phyloP scores from a whole-genome alignment of 345 rosid genomes.

The Litchi chinensis region DNA sequence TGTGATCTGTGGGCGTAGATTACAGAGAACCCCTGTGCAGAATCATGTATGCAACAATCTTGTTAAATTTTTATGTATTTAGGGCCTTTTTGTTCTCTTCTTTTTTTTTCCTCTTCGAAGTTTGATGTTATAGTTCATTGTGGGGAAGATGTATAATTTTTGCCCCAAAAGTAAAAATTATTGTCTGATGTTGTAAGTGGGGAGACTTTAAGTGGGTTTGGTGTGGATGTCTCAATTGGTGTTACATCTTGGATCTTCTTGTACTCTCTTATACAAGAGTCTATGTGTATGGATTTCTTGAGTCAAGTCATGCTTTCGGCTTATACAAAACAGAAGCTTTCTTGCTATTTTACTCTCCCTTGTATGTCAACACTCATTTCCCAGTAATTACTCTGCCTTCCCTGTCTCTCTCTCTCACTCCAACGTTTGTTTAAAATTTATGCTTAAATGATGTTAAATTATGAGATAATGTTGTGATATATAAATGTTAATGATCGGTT shows the following conservation, averaged over 20 bases:
- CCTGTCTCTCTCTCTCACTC: background rate
- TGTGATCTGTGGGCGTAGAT: background rate
- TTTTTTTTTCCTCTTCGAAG: background rate
- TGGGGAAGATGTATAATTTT: conserved; percentile 38
- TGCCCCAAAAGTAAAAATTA: conserved; percentile 14
- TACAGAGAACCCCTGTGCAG: conserved; percentile 16
- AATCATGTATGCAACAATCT: conserved; percentile 26
- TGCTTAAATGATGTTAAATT: too few species aligned
- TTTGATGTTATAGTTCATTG: conserved; percentile 28
- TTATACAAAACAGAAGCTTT: conserved; percentile 28
- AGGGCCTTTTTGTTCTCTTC: conserved; percentile 17
- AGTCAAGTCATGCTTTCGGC: conserved; percentile 37
- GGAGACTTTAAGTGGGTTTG: conserved; percentile 32
- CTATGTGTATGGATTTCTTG: conserved; percentile 39
- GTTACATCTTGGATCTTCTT: conserved; percentile 21
- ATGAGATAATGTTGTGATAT: too few species aligned
- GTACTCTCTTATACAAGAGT: conserved; percentile 12
- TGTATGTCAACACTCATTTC: background rate
- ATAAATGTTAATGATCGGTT: too few species aligned
- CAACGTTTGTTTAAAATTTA: too few species aligned
- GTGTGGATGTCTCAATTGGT: conserved; percentile 35
- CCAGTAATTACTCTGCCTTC: background rate
- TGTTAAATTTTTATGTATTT: conserved; percentile 34
- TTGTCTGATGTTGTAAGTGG: conserved; percentile 21
- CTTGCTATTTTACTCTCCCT: conserved; percentile 8